phyloP scores from a whole-genome alignment of 345 rosid genomes.

The Hibiscus trionum region DNA sequence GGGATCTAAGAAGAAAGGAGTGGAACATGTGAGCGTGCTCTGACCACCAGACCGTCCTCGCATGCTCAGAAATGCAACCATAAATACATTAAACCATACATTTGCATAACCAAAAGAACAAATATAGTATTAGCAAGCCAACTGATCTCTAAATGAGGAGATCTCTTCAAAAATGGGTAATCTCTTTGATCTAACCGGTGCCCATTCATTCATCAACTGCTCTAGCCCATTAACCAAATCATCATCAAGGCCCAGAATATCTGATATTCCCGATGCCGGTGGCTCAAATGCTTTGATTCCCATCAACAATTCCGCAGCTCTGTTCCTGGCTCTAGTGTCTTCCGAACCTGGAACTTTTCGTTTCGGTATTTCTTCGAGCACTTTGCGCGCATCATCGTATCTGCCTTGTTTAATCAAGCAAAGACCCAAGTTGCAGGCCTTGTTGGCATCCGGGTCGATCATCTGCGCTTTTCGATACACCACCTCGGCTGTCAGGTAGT shows the following conservation, averaged over 20 bases:
- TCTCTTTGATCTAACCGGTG: constrained; percentile 63
- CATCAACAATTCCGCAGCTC: constrained; percentile 45
- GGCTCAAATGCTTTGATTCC: constrained; percentile 33
- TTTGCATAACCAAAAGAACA: not conserved
- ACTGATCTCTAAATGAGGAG: constrained; percentile 58
- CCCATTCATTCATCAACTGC: constrained; percentile 34
- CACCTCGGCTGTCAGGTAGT: constrained; percentile 67
- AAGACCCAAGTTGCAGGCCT: constrained; percentile 67
- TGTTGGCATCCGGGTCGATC: constrained; percentile 85
- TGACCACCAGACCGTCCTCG: no score
- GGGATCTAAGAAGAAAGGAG: no score
- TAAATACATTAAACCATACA: not conserved
- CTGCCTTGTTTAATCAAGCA: constrained; percentile 68
- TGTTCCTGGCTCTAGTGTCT: constrained; percentile 41
- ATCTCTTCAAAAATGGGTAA: constrained; percentile 85
- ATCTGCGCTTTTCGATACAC: constrained; percentile 83
- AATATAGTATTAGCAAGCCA: constrained; percentile 32
- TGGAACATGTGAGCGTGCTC: no score
- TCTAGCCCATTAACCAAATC: constrained; percentile 63
- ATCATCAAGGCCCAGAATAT: constrained; percentile 35
- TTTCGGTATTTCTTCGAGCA: constrained; percentile 35
- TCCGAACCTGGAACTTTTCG: constrained; percentile 47
- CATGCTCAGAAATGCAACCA: no score
- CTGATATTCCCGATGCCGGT: constrained; percentile 11
- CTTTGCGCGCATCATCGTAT: constrained; percentile 39